Conservation (phyloP, 2,329 filamentous ascomycete genomes). For the Hymenoscyphus linearis region DNA sequence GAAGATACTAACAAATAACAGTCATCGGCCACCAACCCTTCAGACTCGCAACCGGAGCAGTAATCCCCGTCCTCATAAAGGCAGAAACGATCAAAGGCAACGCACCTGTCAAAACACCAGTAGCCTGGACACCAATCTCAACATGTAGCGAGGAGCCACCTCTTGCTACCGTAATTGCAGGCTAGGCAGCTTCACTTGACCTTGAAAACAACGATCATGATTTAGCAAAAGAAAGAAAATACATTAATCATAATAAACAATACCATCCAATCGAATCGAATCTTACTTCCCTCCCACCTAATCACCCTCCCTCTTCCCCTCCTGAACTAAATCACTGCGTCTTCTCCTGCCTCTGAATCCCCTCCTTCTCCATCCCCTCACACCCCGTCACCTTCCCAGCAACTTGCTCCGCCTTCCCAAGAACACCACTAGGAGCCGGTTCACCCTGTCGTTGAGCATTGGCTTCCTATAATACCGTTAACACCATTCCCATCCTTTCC, state of each 20-base stretch:
- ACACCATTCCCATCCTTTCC: background rate
- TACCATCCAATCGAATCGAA: background rate
- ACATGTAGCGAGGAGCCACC: conserved; percentile 34
- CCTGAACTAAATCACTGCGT: too few relatives aligned
- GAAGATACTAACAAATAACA: background rate
- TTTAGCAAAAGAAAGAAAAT: too few relatives aligned
- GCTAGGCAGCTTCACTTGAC: background rate
- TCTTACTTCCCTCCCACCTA: background rate
- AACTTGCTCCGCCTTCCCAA: conserved; percentile 58
- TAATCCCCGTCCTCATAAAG: conserved; percentile 63
- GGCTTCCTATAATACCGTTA: conserved; percentile 6
- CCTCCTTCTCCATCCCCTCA: conserved; percentile 64
- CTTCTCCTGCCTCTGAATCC: conserved; percentile 41
- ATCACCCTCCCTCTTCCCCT: too few relatives aligned
- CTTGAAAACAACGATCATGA: background rate
- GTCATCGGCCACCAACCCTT: conserved; percentile 57
- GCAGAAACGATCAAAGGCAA: conserved; percentile 40
- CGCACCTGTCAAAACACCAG: conserved; percentile 15
- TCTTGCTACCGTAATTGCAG: conserved; percentile 7
- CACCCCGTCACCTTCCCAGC: conserved; percentile 60
- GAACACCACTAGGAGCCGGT: conserved; percentile 19
- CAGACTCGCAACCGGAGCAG: conserved; percentile 56
- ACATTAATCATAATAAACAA: background rate
- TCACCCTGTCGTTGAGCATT: conserved; percentile 10
- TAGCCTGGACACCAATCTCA: conserved; percentile 18